Percentiles rank a stretch among this genome's conserved stretches.
phyloP scores from a whole-genome alignment of 2,329 filamentous ascomycete genomes.

The Talaromyces sp. region DNA sequence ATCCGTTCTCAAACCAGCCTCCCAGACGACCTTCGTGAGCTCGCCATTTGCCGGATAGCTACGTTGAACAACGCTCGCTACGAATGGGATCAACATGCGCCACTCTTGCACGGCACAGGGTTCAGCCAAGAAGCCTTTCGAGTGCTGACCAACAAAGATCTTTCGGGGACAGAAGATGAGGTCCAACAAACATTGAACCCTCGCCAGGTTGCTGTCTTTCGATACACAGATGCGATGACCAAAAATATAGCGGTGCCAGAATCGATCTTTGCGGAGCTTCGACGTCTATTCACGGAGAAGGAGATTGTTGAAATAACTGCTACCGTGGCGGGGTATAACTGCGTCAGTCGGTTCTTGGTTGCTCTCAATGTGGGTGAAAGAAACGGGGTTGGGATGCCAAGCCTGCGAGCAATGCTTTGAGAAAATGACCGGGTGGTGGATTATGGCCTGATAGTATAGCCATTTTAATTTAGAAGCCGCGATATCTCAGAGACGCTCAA shows the following conservation, averaged over 20 bases:
- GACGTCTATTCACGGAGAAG: neutral
- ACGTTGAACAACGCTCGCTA: constrained; percentile 76
- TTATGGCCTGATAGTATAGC: no score
- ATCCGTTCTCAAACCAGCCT: constrained; percentile 52
- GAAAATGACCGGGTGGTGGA: neutral
- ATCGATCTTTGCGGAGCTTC: neutral
- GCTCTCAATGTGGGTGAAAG: neutral
- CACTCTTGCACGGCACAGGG: neutral
- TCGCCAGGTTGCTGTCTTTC: neutral
- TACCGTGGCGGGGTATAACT: neutral
- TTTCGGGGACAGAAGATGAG: neutral
- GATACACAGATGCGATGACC: neutral
- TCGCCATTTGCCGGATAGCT: constrained; percentile 76
- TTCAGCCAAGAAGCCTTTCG: neutral
- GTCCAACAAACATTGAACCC: neutral
- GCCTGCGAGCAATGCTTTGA: neutral
- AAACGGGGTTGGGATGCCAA: neutral
- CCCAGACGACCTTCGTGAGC: constrained; percentile 58
- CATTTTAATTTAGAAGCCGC: no score
- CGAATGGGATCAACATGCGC: constrained; percentile 63
- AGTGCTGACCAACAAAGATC: neutral
- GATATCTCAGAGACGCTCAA: neutral
- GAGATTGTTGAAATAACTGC: neutral
- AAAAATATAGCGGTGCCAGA: neutral
- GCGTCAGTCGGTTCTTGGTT: neutral